These are phyloP conservation scores for Scheffersomyces cryptocercus DNA, from an alignment of 1,139 yeast species.

Conservation along the genomic window DNA sequence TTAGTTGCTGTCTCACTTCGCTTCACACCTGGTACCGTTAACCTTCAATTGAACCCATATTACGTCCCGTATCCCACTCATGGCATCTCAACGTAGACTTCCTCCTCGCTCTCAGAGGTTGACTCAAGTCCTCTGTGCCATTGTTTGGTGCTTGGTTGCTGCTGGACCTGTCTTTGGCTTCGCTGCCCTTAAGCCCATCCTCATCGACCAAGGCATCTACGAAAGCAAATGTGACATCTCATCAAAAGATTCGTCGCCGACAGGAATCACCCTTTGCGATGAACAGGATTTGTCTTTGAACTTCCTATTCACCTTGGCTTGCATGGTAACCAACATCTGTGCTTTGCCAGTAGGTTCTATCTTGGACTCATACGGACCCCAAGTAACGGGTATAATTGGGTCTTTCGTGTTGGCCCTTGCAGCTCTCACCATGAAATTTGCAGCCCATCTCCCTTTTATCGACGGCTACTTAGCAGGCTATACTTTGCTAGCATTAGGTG, in stretches of 20 bases:
- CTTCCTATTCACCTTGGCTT: slow-evolving; percentile 80
- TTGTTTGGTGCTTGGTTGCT: slow-evolving; percentile 82
- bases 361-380: slow-evolving; percentile 78
- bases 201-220: slow-evolving; percentile 78
- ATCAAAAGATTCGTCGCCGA: slow-evolving; percentile 12
- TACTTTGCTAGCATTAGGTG: slow-evolving; percentile 70
- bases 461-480: slow-evolving; percentile 71
- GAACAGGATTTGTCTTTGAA: slow-evolving; percentile 81
- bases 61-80: too few relatives aligned
- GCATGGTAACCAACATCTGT: slow-evolving; percentile 81
- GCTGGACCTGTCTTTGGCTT: slow-evolving; percentile 95
- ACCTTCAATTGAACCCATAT: too few relatives aligned
- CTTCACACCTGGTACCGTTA: too few relatives aligned
- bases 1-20: too few relatives aligned
- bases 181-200: slow-evolving; percentile 86
- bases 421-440: slow-evolving; percentile 46
- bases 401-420: slow-evolving; percentile 57
- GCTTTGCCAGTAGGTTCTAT: slow-evolving; percentile 82
- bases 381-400: slow-evolving; percentile 76
- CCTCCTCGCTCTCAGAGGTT: slow-evolving; percentile 21
- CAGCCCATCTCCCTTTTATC: slow-evolving; percentile 25
- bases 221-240: slow-evolving; percentile 50
- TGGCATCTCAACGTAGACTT: too few relatives aligned
- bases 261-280: slow-evolving; percentile 45
- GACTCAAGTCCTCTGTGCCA: slow-evolving; percentile 66